A percentile compares a stretch with the other conserved stretches of the same genome.
phyloP scores from a whole-genome alignment of 2,329 filamentous ascomycete genomes.

The Fusarium incarnatum region DNA sequence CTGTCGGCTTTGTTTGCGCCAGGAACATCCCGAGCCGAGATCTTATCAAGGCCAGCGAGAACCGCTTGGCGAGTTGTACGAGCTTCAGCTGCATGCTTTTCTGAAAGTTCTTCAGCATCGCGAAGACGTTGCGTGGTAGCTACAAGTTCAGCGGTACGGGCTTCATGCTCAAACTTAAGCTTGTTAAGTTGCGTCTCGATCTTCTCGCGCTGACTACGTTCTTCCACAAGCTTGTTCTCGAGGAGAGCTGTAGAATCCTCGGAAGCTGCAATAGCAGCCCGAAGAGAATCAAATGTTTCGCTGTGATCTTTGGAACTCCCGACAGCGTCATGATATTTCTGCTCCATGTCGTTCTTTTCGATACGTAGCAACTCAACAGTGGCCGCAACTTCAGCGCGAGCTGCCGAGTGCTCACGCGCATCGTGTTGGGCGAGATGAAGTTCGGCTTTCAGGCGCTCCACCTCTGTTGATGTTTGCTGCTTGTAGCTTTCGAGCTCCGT shows the following conservation, averaged over 20 bases:
- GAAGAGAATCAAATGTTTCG: conserved; percentile 78
- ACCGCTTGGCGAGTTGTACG: conserved; percentile 86
- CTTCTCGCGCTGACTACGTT: conserved; percentile 79
- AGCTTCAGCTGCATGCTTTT: conserved; percentile 89
- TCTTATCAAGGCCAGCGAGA: conserved; percentile 82
- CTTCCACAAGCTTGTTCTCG: conserved; percentile 85
- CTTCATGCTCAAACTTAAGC: conserved; percentile 85
- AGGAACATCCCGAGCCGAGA: conserved; percentile 66
- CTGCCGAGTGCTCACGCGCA: conserved; percentile 83
- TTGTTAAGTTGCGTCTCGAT: conserved; percentile 80
- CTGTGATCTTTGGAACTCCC: conserved; percentile 76
- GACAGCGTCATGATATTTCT: conserved; percentile 74
- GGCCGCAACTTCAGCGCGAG: conserved; percentile 79
- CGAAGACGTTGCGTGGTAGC: conserved; percentile 77
- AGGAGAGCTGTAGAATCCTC: conserved; percentile 80
- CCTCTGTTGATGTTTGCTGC: conserved; percentile 84
- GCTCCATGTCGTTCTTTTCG: conserved; percentile 84
- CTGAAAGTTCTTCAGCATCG: conserved; percentile 88
- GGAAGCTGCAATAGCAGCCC: conserved; percentile 82
- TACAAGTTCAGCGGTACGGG: conserved; percentile 81
- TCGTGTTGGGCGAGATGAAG: conserved; percentile 83
- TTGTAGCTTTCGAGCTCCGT: conserved; percentile 85
- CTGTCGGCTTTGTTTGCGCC: conserved; percentile 63
- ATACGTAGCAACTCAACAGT: conserved; percentile 79
- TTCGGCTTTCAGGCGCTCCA: conserved; percentile 87